Evolutionary conservation across 768 basidiomycete species (phyloP), one percentile per base, ranked within the genome.

Genomic region (Xerocomellus chrysenteron): DNA sequence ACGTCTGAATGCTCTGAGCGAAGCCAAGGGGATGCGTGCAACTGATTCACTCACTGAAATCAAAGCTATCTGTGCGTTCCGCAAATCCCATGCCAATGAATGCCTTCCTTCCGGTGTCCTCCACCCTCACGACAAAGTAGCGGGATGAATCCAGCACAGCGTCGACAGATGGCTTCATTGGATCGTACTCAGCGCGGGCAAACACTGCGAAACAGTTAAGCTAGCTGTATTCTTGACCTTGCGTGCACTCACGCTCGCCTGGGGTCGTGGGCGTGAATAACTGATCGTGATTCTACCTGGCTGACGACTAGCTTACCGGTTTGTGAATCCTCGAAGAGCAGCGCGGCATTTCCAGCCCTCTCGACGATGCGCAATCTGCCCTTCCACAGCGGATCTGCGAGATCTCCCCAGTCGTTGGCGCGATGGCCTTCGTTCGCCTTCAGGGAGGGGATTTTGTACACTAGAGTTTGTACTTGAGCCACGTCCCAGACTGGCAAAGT

Each of bases 111-210:
- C 92, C 92, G 16, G 77, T 79, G 63, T 95, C 94, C 70, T 97
- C 94, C 3, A 97, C 89, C 52, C 92, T 82, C 41, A 97, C 78
- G 16, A 96, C 94, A 68, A 98, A 98, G 70, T 98, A 98, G 47
- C 94, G 85, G 12, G 94, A 95, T 1, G 93, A 95, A 70, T 98
- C 94, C 28, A 97, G 79, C 16, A 95, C 94, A n/a, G 92, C 89
- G 62, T 98, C 94, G n/a, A 98, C 91, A 30, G 83, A 86, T 5
- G 92, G 91, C 55, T 84, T 85, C 43, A 81, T 74, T 16, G 86
- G 79, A 65, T 91, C 87, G 67, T 97, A 98, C 43, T 83, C 83
- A 16, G 93, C 85, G 61, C 83, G 86, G 42, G 95, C 95, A 76
- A 98, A 98, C 53, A 91, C 92, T 90, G 71, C 37, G 57, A 50